phyloP scores from a whole-genome alignment of 805 yeast genomes.

The Ogataea polymorpha region DNA sequence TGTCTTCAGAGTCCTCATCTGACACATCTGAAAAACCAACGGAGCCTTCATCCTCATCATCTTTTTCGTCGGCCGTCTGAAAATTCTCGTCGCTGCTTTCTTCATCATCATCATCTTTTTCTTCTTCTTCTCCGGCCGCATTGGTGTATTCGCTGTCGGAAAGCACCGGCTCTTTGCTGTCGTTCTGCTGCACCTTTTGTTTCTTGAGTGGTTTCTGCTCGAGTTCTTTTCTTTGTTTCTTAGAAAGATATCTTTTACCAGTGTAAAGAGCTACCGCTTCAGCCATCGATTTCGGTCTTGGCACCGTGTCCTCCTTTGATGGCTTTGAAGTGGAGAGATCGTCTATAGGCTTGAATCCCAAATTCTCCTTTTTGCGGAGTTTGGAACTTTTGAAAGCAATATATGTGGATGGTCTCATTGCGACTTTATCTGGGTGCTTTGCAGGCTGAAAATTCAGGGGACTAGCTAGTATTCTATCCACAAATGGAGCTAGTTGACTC shows the following conservation, averaged over 20 bases:
- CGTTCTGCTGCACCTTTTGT: not conserved
- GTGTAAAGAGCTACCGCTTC: conserved; percentile 59
- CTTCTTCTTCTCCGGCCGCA: conserved; percentile 5
- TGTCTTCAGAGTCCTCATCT: conserved; percentile 18
- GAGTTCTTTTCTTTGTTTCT: conserved; percentile 37
- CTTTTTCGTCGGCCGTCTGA: conserved; percentile 29
- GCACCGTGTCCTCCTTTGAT: conserved; percentile 18
- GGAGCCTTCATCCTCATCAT: conserved; percentile 8
- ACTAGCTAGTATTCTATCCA: conserved; percentile 57
- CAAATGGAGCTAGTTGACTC: conserved; percentile 44
- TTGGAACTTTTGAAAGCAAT: conserved; percentile 33
- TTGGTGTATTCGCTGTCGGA: conserved; percentile 13
- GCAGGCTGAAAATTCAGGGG: conserved; percentile 67
- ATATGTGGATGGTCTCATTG: conserved; percentile 48
- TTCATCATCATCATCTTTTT: too few relatives aligned
- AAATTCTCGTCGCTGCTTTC: conserved; percentile 30
- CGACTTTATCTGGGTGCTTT: conserved; percentile 47
- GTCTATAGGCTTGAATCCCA: conserved; percentile 7
- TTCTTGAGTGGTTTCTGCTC: conserved; percentile 25
- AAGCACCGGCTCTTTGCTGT: conserved; percentile 3
- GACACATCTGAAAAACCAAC: not conserved
- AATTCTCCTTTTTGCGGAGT: conserved; percentile 2
- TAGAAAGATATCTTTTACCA: conserved; percentile 50
- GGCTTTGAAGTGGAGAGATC: not conserved
- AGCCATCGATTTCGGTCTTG: conserved; percentile 46